Evolutionary conservation across 148 eudicot species (phyloP).

Genomic region (Cornus kousa): DNA sequence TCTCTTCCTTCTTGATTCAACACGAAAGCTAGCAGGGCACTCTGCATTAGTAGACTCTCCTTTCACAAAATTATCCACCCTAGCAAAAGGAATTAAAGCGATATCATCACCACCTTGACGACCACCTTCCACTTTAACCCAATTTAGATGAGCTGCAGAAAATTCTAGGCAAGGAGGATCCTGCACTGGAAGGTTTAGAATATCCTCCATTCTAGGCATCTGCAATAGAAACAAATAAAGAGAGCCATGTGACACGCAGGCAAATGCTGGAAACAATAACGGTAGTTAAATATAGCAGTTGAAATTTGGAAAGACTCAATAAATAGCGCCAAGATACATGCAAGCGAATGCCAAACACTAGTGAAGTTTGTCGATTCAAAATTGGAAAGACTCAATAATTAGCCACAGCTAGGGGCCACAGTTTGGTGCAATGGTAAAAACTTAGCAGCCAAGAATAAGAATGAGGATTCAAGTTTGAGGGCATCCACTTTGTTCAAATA

Average conservation of each 20-base stretch:
- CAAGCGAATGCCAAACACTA: no score
- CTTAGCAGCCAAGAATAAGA: no score
- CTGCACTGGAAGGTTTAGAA: constrained; percentile 33
- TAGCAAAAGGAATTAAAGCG: constrained; percentile 29
- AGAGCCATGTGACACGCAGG: not conserved
- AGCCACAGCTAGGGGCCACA: no score
- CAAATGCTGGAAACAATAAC: not conserved
- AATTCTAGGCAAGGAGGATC: constrained; percentile 29
- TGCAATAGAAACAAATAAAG: constrained; percentile 6
- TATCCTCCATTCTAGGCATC: constrained; percentile 40
- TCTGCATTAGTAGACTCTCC: constrained; percentile 34
- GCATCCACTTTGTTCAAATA: no score
- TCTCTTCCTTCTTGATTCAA: constrained; percentile 36
- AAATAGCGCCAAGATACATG: not conserved
- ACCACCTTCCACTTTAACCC: constrained; percentile 36
- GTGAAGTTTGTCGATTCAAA: no score
- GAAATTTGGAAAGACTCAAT: not conserved
- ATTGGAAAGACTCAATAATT: no score
- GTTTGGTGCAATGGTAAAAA: no score
- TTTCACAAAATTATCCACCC: constrained; percentile 32
- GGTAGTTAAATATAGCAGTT: not conserved
- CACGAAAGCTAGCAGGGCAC: constrained; percentile 31
- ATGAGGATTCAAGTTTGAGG: no score
- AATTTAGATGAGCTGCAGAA: constrained; percentile 34
- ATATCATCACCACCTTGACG: constrained; percentile 38